Evolutionary conservation across 2,329 filamentous ascomycete genomes (phyloP).

Genomic region (Colletotrichum melonis): DNA sequence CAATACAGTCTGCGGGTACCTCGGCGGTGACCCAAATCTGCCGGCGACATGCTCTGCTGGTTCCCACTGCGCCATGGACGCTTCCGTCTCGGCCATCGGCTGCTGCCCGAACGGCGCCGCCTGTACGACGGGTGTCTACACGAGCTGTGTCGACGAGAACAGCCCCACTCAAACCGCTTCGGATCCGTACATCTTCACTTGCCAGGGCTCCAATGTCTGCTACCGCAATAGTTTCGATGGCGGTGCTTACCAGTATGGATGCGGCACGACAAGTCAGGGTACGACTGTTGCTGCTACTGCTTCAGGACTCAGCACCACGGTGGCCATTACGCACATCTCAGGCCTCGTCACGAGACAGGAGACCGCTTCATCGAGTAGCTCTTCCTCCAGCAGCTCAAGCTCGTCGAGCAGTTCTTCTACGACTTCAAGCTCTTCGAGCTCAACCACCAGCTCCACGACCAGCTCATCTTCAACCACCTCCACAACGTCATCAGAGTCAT

Average conservation of each 20-base stretch:
- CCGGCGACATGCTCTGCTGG: constrained; percentile 68
- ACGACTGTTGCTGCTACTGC: constrained; percentile 61
- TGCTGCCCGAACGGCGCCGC: constrained; percentile 65
- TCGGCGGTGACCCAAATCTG: constrained; percentile 62
- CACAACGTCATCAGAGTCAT: constrained; percentile 33
- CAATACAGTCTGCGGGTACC: constrained; percentile 69
- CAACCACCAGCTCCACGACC: constrained; percentile 1
- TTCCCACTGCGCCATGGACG: constrained; percentile 68
- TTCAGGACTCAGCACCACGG: constrained; percentile 50
- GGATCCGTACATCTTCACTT: constrained; percentile 69
- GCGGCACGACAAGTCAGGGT: constrained; percentile 61
- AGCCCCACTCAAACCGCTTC: constrained; percentile 61
- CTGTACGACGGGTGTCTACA: constrained; percentile 68
- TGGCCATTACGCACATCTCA: constrained; percentile 52
- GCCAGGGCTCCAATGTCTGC: constrained; percentile 61
- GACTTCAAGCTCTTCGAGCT: constrained; percentile 24
- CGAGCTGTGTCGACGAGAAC: constrained; percentile 65
- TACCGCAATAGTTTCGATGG: constrained; percentile 67
- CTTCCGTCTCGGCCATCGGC: constrained; percentile 60
- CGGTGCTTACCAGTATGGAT: constrained; percentile 68
- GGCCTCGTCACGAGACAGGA: constrained; percentile 51
- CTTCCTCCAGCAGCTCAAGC: background rate
- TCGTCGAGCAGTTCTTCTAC: constrained; percentile 36
- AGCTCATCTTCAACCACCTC: constrained; percentile 32
- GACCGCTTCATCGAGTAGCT: constrained; percentile 5